Evolutionary conservation across 768 basidiomycete genomes (phyloP), one percentile per base, ranked within the genome.

Genomic region (Piloderma croceum): DNA sequence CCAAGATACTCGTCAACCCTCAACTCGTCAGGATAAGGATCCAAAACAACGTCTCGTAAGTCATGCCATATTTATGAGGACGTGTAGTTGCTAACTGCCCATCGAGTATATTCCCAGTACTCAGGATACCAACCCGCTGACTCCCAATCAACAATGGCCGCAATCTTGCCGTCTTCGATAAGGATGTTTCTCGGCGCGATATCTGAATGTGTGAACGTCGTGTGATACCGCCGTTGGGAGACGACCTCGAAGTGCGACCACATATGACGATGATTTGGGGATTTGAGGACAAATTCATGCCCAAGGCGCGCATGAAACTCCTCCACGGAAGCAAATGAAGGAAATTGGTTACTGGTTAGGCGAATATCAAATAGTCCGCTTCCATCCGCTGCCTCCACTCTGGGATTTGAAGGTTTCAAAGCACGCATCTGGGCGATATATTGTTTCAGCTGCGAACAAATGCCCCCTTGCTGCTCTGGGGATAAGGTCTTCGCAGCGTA

Each of bases 71-170:
- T n/a, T n/a, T n/a, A n/a, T n/a, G n/a, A n/a, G n/a, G n/a, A n/a
- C n/a, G n/a, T n/a, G n/a, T n/a, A n/a, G n/a, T n/a, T n/a, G n/a
- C n/a, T n/a, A n/a, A n/a, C n/a, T n/a, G n/a, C n/a, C n/a, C n/a
- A n/a, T n/a, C n/a, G n/a, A n/a, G n/a, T n/a, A n/a, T n/a, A n/a
- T n/a, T n/a, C n/a, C n/a, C n/a, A n/a, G n/a, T n/a, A n/a, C n/a
- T n/a, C 52, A 3, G 58, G 58, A 20, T 46, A 45, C 58, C 57
- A 58, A 3, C 52, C 56, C 7, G 52, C 43, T 27, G 22, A 29
- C 34, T 56, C 57, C 54, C 57, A 59, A 36, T 58, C 58, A 31
- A 59, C 36, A 21, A 59, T 41, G 0, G 44, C 54, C 1, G 36
- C 29, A 11, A 57, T 34, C 3, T 25, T 31, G n/a, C 45, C 45